phyloP scores from a whole-genome alignment of 805 yeast species.

The Teunomyces pallodes region DNA sequence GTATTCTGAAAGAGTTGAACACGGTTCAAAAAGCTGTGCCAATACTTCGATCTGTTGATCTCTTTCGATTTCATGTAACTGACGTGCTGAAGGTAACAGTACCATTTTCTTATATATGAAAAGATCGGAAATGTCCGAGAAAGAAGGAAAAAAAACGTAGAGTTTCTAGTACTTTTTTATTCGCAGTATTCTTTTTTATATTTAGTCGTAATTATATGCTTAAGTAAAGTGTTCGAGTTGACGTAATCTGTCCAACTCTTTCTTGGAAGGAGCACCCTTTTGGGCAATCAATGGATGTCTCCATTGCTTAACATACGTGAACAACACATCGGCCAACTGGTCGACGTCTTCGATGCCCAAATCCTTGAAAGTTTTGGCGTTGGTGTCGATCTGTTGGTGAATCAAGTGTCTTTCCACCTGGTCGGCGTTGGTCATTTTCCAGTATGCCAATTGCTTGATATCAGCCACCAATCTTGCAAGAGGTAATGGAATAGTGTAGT shows the following conservation, averaged over 20 bases:
- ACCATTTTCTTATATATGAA: not conserved
- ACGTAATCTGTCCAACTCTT: conserved; percentile 42
- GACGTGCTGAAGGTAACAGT: conserved; percentile 1
- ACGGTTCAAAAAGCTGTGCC: conserved; percentile 64
- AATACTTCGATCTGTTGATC: conserved; percentile 39
- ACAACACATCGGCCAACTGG: conserved; percentile 44
- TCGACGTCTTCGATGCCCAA: conserved; percentile 53
- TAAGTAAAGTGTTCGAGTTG: conserved; percentile 44
- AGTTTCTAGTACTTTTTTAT: not conserved
- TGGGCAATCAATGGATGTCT: conserved; percentile 49
- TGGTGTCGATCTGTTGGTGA: conserved; percentile 60
- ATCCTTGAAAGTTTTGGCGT: conserved; percentile 64
- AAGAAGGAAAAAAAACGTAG: not conserved
- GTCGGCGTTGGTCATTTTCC: conserved; percentile 62
- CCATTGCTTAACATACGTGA: conserved; percentile 47
- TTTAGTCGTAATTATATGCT: not conserved
- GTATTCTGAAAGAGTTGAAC: conserved; percentile 43
- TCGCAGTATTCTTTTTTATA: not conserved
- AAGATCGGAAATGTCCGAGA: conserved; percentile 3
- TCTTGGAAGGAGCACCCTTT: conserved; percentile 41
- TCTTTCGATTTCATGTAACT: conserved; percentile 13
- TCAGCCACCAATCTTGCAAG: conserved; percentile 46
- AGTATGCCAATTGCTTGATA: conserved; percentile 40
- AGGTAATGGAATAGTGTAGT: conserved; percentile 43
- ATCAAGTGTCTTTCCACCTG: conserved; percentile 70